A percentile compares a stretch with the other conserved stretches of the same genome.
These are phyloP conservation scores for Amesomyces nigricolor DNA, from an alignment of 2,329 filamentous ascomycete genomes.

Conservation along the genomic window DNA sequence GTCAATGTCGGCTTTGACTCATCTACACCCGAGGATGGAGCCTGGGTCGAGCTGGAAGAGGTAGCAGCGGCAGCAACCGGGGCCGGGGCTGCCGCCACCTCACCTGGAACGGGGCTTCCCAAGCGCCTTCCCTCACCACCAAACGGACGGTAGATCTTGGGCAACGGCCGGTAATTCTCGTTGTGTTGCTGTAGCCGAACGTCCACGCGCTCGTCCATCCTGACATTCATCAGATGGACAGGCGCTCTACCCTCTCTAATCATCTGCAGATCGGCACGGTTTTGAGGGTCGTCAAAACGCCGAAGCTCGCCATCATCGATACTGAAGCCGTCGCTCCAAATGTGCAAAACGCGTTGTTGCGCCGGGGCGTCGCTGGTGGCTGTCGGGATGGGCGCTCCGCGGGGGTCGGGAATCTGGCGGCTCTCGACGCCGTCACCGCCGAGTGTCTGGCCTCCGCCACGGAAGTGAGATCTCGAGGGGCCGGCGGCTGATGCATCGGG, in stretches of 20 bases:
- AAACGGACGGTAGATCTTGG: slow-evolving; percentile 73
- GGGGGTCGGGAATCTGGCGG: slow-evolving; percentile 59
- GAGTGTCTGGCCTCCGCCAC: slow-evolving; percentile 67
- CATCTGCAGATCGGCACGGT: slow-evolving; percentile 65
- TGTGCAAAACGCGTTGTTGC: slow-evolving; percentile 65
- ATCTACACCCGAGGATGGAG: slow-evolving; percentile 47
- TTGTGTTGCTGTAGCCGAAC: slow-evolving; percentile 72
- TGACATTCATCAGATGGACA: slow-evolving; percentile 70
- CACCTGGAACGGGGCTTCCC: slow-evolving; percentile 69
- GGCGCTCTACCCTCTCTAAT: slow-evolving; percentile 73
- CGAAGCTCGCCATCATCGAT: slow-evolving; percentile 74
- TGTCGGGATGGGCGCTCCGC: slow-evolving; percentile 29
- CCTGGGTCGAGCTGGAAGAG: slow-evolving; percentile 31
- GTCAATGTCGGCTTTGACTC: slow-evolving; percentile 61
- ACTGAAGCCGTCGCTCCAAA: slow-evolving; percentile 82
- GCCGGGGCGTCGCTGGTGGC: slow-evolving; percentile 39
- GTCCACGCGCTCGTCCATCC: slow-evolving; percentile 68
- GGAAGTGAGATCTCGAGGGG: slow-evolving; percentile 53
- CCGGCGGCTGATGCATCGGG: slow-evolving; percentile 39
- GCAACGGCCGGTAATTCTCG: slow-evolving; percentile 66
- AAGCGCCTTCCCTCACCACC: slow-evolving; percentile 65
- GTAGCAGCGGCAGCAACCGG: slow-evolving; percentile 26
- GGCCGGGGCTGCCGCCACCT: slow-evolving; percentile 33
- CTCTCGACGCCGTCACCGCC: slow-evolving; percentile 73
- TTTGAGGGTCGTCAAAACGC: slow-evolving; percentile 72